These are phyloP conservation scores for Alternaria dauci DNA, from an alignment of 2,329 filamentous ascomycete genomes.

Conservation along the genomic window DNA sequence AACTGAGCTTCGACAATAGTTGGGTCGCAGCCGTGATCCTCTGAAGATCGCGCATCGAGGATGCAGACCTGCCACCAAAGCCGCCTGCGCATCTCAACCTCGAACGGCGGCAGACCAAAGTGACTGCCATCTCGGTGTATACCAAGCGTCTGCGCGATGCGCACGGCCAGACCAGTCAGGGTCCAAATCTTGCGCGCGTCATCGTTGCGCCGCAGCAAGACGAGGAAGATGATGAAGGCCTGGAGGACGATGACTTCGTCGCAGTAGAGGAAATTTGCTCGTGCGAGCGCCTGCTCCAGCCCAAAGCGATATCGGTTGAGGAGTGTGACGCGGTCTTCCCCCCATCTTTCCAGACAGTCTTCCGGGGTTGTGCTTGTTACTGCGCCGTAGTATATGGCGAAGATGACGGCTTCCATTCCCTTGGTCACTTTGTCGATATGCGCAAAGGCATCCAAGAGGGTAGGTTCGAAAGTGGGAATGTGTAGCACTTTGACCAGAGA, in stretches of 20 bases:
- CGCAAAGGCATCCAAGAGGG: slow-evolving; percentile 68
- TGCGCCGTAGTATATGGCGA: slow-evolving; percentile 68
- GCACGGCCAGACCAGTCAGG: slow-evolving; percentile 65
- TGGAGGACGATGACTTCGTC: slow-evolving; percentile 70
- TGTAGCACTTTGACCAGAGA: slow-evolving; percentile 76
- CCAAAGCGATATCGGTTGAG: slow-evolving; percentile 68
- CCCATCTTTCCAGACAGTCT: slow-evolving; percentile 59
- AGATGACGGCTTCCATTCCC: slow-evolving; percentile 66
- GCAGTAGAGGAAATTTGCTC: slow-evolving; percentile 69
- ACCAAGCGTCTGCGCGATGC: slow-evolving; percentile 67
- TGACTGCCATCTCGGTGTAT: slow-evolving; percentile 67
- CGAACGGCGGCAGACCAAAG: slow-evolving; percentile 65
- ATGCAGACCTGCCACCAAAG: slow-evolving; percentile 69
- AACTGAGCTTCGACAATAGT: slow-evolving; percentile 66
- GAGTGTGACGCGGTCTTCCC: slow-evolving; percentile 60
- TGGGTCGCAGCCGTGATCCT: slow-evolving; percentile 70
- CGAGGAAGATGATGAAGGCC: slow-evolving; percentile 68
- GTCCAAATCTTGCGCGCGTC: slow-evolving; percentile 65
- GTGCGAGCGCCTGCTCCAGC: slow-evolving; percentile 69
- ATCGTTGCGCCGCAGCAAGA: slow-evolving; percentile 62
- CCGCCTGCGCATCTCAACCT: slow-evolving; percentile 67
- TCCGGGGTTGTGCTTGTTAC: slow-evolving; percentile 61
- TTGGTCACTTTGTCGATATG: slow-evolving; percentile 67
- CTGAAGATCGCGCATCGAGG: slow-evolving; percentile 67
- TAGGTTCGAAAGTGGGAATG: slow-evolving; percentile 69